A percentile compares a stretch with the other conserved stretches of the same genome.
Evolutionary conservation across 768 basidiomycete genomes (phyloP).

Genomic region (Neoboletus magnificus): DNA sequence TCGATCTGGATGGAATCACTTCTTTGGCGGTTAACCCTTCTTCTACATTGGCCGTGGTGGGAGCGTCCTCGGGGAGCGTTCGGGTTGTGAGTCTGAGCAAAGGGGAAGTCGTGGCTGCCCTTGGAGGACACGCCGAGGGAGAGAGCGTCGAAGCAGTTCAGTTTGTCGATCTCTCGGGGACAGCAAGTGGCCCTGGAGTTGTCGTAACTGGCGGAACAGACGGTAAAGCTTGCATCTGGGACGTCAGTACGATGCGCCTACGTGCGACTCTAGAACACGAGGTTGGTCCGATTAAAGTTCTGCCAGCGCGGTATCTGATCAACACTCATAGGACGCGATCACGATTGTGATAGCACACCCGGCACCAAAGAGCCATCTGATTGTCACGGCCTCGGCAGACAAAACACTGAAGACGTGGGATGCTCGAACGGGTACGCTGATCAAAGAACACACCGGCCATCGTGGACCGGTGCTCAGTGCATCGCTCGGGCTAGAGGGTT

Average conservation of each 20-base stretch:
- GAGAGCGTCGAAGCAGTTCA: conserved; percentile 86
- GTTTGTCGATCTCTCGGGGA: conserved; percentile 74
- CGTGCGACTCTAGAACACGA: conserved; percentile 80
- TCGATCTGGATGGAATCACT: conserved; percentile 81
- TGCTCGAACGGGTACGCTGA: conserved; percentile 72
- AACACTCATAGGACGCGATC: conserved; percentile 70
- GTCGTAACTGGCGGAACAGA: conserved; percentile 90
- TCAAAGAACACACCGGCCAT: conserved; percentile 84
- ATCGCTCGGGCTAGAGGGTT: conserved; percentile 65
- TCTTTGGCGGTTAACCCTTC: conserved; percentile 80
- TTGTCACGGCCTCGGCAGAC: conserved; percentile 88
- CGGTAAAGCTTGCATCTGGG: conserved; percentile 94
- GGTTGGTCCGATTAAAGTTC: conserved; percentile 42
- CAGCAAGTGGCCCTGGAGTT: conserved; percentile 49
- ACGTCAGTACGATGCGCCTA: conserved; percentile 80
- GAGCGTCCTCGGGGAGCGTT: conserved; percentile 80
- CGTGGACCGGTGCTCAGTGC: conserved; percentile 71
- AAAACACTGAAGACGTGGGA: conserved; percentile 90
- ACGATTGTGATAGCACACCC: conserved; percentile 78
- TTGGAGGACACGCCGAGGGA: conserved; percentile 81
- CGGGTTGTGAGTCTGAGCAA: conserved; percentile 85
- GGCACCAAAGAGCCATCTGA: conserved; percentile 65
- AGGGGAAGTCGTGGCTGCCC: conserved; percentile 73
- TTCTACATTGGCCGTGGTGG: conserved; percentile 88
- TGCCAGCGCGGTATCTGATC: not conserved